Evolutionary conservation across 169 alveolate genomes (phyloP).

Genomic region (Plasmodium adleri): DNA sequence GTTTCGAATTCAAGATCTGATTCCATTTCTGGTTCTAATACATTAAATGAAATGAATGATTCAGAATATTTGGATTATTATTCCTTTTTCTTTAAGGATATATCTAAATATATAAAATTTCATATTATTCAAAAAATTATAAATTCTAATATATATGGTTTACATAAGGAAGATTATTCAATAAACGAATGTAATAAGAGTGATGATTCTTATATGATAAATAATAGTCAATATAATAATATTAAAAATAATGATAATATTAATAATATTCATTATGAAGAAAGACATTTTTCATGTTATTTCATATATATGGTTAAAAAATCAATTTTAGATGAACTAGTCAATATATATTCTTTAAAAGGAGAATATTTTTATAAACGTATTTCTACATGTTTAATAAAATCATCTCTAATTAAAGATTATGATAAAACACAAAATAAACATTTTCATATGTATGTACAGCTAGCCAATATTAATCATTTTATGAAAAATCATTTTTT

Average conservation of each 20-base stretch:
- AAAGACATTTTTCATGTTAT: slow-evolving; percentile 46
- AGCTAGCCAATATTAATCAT: slow-evolving; percentile 61
- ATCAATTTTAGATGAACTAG: slow-evolving; percentile 43
- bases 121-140: slow-evolving; percentile 50
- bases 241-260: background rate
- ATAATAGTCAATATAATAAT: background rate
- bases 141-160: slow-evolving; percentile 24
- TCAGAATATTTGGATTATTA: slow-evolving; percentile 69
- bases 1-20: too few relatives aligned
- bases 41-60: slow-evolving; percentile 31
- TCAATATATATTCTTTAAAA: slow-evolving; percentile 43
- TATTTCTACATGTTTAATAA: slow-evolving; percentile 24
- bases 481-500: slow-evolving; percentile 58
- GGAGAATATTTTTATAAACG: slow-evolving; percentile 70
- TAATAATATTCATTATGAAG: background rate
- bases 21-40: too few relatives aligned
- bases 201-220: background rate
- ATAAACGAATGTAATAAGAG: background rate
- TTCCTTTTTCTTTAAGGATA: slow-evolving; percentile 66
- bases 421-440: slow-evolving; percentile 49
- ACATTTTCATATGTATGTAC: slow-evolving; percentile 63
- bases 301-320: slow-evolving; percentile 49
- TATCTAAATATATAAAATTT: slow-evolving; percentile 52
- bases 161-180: slow-evolving; percentile 30
- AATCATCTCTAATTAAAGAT: slow-evolving; percentile 31